These are phyloP conservation scores for Fraxinus quadrangulata DNA, from an alignment of 257 asterid genomes.

Conservation along the genomic window DNA sequence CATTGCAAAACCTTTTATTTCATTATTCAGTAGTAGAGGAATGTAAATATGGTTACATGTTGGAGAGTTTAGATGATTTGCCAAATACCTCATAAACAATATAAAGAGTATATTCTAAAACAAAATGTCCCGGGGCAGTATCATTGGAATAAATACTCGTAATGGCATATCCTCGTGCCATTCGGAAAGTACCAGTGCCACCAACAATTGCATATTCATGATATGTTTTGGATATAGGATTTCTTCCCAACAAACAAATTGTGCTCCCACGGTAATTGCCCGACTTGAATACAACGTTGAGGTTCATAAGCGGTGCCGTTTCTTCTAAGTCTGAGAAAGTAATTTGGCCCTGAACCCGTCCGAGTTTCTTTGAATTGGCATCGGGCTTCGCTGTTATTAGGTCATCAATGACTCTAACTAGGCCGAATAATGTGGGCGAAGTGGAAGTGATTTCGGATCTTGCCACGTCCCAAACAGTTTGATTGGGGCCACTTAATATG, in stretches of 20 bases:
- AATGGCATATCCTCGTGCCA: constrained; percentile 33
- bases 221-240: constrained; percentile 7
- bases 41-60: neutral
- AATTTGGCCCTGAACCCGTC: constrained; percentile 38
- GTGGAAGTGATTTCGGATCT: constrained; percentile 20
- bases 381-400: constrained; percentile 24
- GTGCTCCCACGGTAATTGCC: constrained; percentile 27
- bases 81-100: neutral
- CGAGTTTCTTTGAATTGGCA: constrained; percentile 23
- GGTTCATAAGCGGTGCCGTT: constrained; percentile 30
- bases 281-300: constrained; percentile 21
- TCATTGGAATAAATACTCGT: constrained; percentile 29
- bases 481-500: constrained; percentile 25
- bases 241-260: constrained; percentile 30
- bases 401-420: constrained; percentile 32
- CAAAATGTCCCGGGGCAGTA: constrained; percentile 5
- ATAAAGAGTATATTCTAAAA: constrained; percentile 31
- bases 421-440: constrained; percentile 30
- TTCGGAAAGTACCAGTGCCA: constrained; percentile 32
- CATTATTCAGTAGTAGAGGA: neutral
- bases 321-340: constrained; percentile 27
- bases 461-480: constrained; percentile 43
- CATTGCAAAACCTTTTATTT: neutral
- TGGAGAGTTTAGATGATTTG: neutral
- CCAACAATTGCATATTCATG: constrained; percentile 38